phyloP scores from a whole-genome alignment of 2,329 filamentous ascomycete species.

The Catunica adiposa region DNA sequence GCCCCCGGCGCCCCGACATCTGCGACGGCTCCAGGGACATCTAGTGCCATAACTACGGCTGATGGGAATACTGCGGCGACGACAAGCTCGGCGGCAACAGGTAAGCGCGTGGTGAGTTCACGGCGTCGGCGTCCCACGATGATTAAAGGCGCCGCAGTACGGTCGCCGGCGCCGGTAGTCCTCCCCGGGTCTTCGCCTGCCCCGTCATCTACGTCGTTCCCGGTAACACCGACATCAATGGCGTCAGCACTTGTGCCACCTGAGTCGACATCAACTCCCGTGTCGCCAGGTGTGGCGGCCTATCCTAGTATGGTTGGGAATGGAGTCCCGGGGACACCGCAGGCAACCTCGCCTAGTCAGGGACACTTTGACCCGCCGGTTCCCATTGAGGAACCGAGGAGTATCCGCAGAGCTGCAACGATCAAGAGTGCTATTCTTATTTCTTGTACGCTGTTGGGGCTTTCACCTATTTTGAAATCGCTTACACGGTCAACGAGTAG shows the following conservation, averaged over 20 bases:
- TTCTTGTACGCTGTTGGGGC: slow-evolving; percentile 76
- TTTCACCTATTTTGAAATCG: slow-evolving; percentile 91
- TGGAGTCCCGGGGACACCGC: too few relatives aligned
- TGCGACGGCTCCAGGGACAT: neutral
- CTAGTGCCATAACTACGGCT: neutral
- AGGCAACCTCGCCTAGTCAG: slow-evolving; percentile 15
- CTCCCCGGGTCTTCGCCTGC: slow-evolving; percentile 19
- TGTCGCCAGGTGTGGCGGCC: slow-evolving; percentile 6
- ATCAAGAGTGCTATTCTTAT: slow-evolving; percentile 87
- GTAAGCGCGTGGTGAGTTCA: slow-evolving; percentile 11
- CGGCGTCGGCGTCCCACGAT: slow-evolving; percentile 13
- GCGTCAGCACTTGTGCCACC: slow-evolving; percentile 30
- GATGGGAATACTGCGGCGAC: neutral
- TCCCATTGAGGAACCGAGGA: slow-evolving; percentile 25
- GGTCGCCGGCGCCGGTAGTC: slow-evolving; percentile 11
- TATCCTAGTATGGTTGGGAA: too few relatives aligned
- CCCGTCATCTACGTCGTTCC: neutral
- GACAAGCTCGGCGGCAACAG: too few relatives aligned
- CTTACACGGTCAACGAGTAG: slow-evolving; percentile 83
- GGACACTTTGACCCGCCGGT: slow-evolving; percentile 18
- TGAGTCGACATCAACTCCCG: slow-evolving; percentile 19
- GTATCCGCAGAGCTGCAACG: slow-evolving; percentile 49
- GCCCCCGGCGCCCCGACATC: slow-evolving; percentile 12
- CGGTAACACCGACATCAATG: neutral
- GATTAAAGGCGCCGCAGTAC: slow-evolving; percentile 14